Evolutionary conservation across 1,139 yeast genomes (phyloP).

Genomic region (Ogataea hybrid): DNA sequence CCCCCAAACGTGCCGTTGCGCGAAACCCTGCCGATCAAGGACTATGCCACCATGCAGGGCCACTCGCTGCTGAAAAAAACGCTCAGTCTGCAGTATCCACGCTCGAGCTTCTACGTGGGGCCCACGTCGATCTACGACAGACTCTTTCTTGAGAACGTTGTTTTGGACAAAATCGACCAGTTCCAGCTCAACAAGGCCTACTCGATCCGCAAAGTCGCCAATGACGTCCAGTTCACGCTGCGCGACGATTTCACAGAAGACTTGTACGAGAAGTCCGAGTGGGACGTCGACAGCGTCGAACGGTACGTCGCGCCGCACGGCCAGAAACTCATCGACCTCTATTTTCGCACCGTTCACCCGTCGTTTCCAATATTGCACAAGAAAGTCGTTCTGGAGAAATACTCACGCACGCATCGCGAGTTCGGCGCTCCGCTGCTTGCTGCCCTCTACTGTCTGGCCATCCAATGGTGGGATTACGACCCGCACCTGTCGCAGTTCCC

Average conservation of each 20-base stretch:
- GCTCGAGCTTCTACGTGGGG: constrained; percentile 75
- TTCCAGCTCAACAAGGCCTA: constrained; percentile 56
- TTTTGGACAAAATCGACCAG: constrained; percentile 59
- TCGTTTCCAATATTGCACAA: constrained; percentile 76
- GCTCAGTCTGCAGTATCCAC: constrained; percentile 56
- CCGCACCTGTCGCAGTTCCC: constrained; percentile 62
- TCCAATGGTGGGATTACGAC: constrained; percentile 85
- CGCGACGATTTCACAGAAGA: constrained; percentile 72
- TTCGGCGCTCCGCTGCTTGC: constrained; percentile 76
- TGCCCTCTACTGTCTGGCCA: constrained; percentile 70
- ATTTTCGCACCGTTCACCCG: constrained; percentile 75
- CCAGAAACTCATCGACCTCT: constrained; percentile 63
- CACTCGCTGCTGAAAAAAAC: constrained; percentile 38
- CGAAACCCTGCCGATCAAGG: constrained; percentile 54
- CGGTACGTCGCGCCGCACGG: constrained; percentile 77
- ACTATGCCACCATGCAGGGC: constrained; percentile 50
- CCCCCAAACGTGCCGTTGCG: constrained; percentile 55
- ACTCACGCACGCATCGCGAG: constrained; percentile 72
- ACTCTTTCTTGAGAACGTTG: constrained; percentile 51
- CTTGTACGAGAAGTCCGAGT: constrained; percentile 59
- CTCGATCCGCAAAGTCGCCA: constrained; percentile 66
- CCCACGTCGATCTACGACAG: constrained; percentile 70
- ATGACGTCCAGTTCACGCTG: constrained; percentile 60
- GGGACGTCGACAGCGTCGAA: constrained; percentile 70
- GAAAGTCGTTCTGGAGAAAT: constrained; percentile 72